These are phyloP conservation scores for Zea mays DNA, from an alignment of 176 grass and related monocot genomes.

Conservation along the genomic window Zm-B73-REFERENCE-NAM-5.0 NC_050099.1:234905001-234905500, in stretches of 20 bases:
- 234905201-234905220: slow-evolving; percentile 12
- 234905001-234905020: not conserved
- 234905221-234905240: slow-evolving; percentile 4
- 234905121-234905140: too few relatives aligned
- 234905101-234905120: too few relatives aligned
- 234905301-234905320: not conserved
- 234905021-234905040: too few relatives aligned
- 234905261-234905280: slow-evolving; percentile 15
- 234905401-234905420: too few relatives aligned
- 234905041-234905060: not conserved
- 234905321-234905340: not conserved
- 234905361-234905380: too few relatives aligned
- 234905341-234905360: not conserved
- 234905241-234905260: slow-evolving; percentile 27
- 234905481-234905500: too few relatives aligned
- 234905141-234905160: not conserved
- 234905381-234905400: too few relatives aligned
- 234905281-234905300: not conserved
- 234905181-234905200: slow-evolving; percentile 12
- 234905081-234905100: too few relatives aligned
- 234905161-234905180: not conserved
- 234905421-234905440: too few relatives aligned
- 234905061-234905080: not conserved
- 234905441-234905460: too few relatives aligned
- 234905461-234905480: too few relatives aligned